Evolutionary conservation across 352 stramenopile genomes (phyloP).

Genomic region (Globisporangium solare): DNA sequence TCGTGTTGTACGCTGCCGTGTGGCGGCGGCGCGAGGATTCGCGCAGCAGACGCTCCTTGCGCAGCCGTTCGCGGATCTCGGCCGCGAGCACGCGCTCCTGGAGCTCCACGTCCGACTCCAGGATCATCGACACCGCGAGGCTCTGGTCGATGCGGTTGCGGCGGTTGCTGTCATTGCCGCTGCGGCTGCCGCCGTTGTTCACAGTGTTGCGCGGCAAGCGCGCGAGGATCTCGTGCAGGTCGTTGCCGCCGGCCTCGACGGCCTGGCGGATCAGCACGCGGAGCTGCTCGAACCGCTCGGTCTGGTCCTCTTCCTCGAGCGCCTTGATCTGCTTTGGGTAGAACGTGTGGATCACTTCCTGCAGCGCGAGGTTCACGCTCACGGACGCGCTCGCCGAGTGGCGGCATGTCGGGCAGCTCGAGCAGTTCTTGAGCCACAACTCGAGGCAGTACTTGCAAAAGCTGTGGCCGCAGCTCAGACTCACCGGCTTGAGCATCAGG

Average conservation of each 20-base stretch:
- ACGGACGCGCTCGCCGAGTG: slow-evolving; percentile 6
- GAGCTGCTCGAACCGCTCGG: slow-evolving; percentile 24
- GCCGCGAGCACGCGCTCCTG: slow-evolving; percentile 33
- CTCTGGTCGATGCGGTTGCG: slow-evolving; percentile 14
- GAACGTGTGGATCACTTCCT: slow-evolving; percentile 25
- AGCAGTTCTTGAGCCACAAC: slow-evolving; percentile 34
- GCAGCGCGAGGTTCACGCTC: slow-evolving; percentile 31
- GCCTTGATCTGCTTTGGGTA: slow-evolving; percentile 26
- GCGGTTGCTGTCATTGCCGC: slow-evolving; percentile 4
- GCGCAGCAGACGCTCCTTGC: slow-evolving; percentile 33
- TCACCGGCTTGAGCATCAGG: slow-evolving; percentile 42
- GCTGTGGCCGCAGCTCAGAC: slow-evolving; percentile 36
- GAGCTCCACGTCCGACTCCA: slow-evolving; percentile 28
- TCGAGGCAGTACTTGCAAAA: slow-evolving; percentile 43
- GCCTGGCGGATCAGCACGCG: slow-evolving; percentile 24
- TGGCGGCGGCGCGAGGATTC: slow-evolving; percentile 34
- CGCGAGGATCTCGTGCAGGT: slow-evolving; percentile 26
- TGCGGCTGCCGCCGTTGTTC: background rate
- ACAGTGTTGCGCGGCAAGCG: slow-evolving; percentile 10
- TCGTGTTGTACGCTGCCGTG: slow-evolving; percentile 24
- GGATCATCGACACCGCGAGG: slow-evolving; percentile 25
- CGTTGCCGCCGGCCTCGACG: slow-evolving; percentile 15
- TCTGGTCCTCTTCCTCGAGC: slow-evolving; percentile 24
- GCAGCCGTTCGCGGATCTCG: slow-evolving; percentile 38
- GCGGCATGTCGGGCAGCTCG: slow-evolving; percentile 36